Percentiles rank a stretch among this genome's conserved stretches.
Evolutionary conservation across 345 rosid genomes (phyloP).

Genomic region (Eucalyptus tenuipes): DNA sequence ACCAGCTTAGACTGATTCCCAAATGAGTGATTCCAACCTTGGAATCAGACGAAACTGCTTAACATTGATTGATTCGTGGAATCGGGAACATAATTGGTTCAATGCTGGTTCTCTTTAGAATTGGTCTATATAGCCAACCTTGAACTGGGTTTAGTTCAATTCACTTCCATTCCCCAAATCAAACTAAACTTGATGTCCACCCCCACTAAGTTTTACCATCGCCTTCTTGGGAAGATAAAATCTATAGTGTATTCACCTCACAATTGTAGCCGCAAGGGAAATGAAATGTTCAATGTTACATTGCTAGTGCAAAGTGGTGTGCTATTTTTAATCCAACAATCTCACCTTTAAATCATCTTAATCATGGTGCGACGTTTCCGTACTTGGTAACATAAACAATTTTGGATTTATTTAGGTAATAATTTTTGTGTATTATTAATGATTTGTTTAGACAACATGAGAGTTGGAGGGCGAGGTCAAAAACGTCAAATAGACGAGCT

Average conservation of each 20-base stretch:
- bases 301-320: not conserved
- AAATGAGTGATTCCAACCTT: not conserved
- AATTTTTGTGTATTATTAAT: not conserved
- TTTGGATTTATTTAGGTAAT: not conserved
- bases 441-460: not conserved
- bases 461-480: not conserved
- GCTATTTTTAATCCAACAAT: not conserved
- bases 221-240: not conserved
- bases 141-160: not conserved
- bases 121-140: rapidly evolving
- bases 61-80: rapidly evolving
- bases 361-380: not conserved
- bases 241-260: not conserved
- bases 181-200: not conserved
- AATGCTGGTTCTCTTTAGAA: rapidly evolving
- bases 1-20: rapidly evolving
- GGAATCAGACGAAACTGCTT: rapidly evolving
- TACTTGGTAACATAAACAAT: not conserved
- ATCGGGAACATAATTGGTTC: rapidly evolving
- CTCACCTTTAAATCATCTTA: no score
- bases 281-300: not conserved
- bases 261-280: not conserved
- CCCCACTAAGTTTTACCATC: rapidly evolving
- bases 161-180: not conserved
- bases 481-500: not conserved